These are phyloP conservation scores for Wickerhamiella bombiphila DNA, from an alignment of 805 yeast species.

Conservation along the genomic window DNA sequence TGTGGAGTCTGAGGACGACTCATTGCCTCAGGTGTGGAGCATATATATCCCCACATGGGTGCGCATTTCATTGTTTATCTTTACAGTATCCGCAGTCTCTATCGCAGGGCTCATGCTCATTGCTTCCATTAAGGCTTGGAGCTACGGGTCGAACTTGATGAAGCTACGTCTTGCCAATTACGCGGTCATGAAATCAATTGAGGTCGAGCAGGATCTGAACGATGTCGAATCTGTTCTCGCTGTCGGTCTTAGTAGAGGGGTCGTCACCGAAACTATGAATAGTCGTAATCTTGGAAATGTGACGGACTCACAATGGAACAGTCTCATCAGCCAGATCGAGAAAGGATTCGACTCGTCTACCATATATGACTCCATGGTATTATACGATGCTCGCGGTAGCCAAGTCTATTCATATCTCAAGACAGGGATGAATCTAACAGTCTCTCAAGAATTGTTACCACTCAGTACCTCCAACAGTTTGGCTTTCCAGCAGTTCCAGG, in stretches of 20 bases:
- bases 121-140: constrained; percentile 8
- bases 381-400: constrained; percentile 7
- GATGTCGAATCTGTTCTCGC: constrained; percentile 6
- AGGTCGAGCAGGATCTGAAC: constrained; percentile 8
- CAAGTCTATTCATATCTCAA: neutral
- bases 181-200: constrained; percentile 13
- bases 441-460: neutral
- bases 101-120: constrained; percentile 9
- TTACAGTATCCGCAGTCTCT: constrained; percentile 10
- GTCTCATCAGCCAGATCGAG: constrained; percentile 2
- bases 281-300: constrained; percentile 8
- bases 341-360: constrained; percentile 7
- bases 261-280: constrained; percentile 5
- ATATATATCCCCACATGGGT: constrained; percentile 12
- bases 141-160: constrained; percentile 10
- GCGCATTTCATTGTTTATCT: constrained; percentile 14
- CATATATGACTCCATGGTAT: constrained; percentile 6
- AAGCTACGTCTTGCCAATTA: constrained; percentile 11
- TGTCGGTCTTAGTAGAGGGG: constrained; percentile 5
- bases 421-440: neutral
- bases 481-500: neutral
- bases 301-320: constrained; percentile 7
- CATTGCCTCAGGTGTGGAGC: no score
- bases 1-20: no score
- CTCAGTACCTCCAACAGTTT: neutral